A percentile compares a stretch with the other conserved stretches of the same genome.
Evolutionary conservation across 208 protist genomes (phyloP).

Genomic region (Trypanosoma rangeli): DNA sequence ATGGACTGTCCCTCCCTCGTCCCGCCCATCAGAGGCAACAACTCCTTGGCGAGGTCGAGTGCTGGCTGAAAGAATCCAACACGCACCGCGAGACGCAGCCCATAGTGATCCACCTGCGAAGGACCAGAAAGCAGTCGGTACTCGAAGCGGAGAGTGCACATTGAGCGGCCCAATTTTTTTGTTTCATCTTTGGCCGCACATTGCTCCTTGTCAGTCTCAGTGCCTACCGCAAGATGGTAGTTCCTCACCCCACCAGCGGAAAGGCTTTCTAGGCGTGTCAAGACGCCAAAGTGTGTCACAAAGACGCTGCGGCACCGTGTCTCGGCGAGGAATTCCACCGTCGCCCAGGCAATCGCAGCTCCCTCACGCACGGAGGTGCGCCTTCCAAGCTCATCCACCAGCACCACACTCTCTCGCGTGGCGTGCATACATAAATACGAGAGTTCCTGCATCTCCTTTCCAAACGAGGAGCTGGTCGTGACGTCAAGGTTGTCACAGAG

Average conservation of each 20-base stretch:
- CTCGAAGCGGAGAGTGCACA: conserved; percentile 25
- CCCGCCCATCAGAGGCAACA: conserved; percentile 25
- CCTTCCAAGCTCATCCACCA: conserved; percentile 98
- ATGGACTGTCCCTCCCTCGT: background rate
- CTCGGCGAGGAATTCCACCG: conserved; percentile 69
- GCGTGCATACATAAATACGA: conserved; percentile 81
- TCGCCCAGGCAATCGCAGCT: conserved; percentile 94
- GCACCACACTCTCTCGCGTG: conserved; percentile 92
- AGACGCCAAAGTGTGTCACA: conserved; percentile 42
- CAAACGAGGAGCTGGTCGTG: conserved; percentile 63
- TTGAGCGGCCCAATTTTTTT: background rate
- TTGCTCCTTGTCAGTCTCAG: background rate
- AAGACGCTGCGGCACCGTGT: conserved; percentile 28
- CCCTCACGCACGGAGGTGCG: conserved; percentile 95
- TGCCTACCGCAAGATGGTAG: conserved; percentile 46
- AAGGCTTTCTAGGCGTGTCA: conserved; percentile 27
- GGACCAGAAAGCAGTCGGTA: conserved; percentile 49
- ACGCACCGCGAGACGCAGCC: conserved; percentile 48
- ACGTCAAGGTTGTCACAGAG: conserved; percentile 72
- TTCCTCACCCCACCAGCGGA: conserved; percentile 34
- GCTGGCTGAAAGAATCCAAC: conserved; percentile 52
- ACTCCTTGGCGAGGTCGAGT: conserved; percentile 33
- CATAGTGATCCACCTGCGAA: conserved; percentile 58
- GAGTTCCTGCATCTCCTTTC: conserved; percentile 65
- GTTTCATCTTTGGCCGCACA: background rate